phyloP scores from a whole-genome alignment of 2,329 filamentous ascomycete genomes.

The Shiraia sp. region DNA sequence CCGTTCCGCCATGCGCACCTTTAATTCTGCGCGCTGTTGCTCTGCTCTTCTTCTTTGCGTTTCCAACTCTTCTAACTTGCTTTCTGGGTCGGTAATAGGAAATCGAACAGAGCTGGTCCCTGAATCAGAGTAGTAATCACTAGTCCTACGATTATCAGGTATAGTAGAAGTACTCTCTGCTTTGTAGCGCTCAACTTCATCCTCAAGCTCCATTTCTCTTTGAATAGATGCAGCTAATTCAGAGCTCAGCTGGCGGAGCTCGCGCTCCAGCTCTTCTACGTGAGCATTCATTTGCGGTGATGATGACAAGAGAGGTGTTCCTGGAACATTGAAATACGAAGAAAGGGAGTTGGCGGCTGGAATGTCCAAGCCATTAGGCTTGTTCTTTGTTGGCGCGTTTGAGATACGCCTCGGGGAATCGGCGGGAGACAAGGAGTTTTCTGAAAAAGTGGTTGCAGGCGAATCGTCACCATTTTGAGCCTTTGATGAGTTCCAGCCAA shows the following conservation, averaged over 20 bases:
- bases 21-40: conserved; percentile 86
- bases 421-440: conserved; percentile 61
- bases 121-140: conserved; percentile 98
- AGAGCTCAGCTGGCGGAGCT: conserved; percentile 88
- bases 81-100: conserved; percentile 63
- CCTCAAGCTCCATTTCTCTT: conserved; percentile 94
- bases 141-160: conserved; percentile 74
- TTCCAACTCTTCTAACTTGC: conserved; percentile 72
- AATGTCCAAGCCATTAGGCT: conserved; percentile 56
- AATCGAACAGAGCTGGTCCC: conserved; percentile 84
- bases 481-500: conserved; percentile 64
- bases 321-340: conserved; percentile 53
- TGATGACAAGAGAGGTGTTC: conserved; percentile 50
- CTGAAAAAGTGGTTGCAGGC: conserved; percentile 66
- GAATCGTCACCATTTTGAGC: conserved; percentile 60
- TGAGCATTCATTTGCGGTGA: conserved; percentile 57
- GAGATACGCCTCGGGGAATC: conserved; percentile 55
- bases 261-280: conserved; percentile 89
- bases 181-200: conserved; percentile 86
- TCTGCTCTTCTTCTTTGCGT: conserved; percentile 81
- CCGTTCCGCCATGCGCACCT: conserved; percentile 81
- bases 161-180: conserved; percentile 67
- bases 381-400: conserved; percentile 29
- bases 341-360: conserved; percentile 53
- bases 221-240: conserved; percentile 92